A percentile compares a stretch with the other conserved stretches of the same genome.
These are phyloP conservation scores for Poa pratensis DNA, from an alignment of 176 grass and related monocot species.

Conservation along the genomic window DNA sequence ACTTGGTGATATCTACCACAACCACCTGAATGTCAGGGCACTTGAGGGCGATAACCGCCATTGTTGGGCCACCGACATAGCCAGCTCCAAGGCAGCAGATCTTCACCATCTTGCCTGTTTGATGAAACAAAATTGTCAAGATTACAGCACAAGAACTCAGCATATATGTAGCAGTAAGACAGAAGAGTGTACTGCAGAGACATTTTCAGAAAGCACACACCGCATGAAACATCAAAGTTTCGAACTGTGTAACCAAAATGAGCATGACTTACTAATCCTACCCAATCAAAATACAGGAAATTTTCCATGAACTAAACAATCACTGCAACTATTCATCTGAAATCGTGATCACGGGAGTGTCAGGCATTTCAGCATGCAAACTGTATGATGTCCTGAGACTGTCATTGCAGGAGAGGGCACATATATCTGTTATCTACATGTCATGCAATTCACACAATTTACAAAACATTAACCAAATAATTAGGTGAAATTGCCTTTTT, in stretches of 20 bases:
- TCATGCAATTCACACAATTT: not conserved
- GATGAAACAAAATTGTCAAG: not conserved
- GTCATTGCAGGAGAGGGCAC: not conserved
- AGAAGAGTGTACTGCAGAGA: not conserved
- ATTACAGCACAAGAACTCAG: not conserved
- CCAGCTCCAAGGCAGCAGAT: constrained; percentile 79
- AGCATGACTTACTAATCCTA: not conserved
- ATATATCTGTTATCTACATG: not conserved
- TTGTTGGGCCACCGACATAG: constrained; percentile 79
- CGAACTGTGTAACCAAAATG: not conserved
- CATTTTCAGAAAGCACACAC: not conserved
- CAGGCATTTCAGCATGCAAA: not conserved
- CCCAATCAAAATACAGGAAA: not conserved
- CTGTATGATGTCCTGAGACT: not conserved
- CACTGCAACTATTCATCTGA: not conserved
- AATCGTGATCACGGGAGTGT: not conserved
- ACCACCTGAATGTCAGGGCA: constrained; percentile 66
- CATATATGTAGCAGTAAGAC: not conserved
- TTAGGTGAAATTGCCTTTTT: not conserved
- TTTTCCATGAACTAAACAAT: not conserved
- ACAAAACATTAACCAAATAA: not conserved
- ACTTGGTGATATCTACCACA: constrained; percentile 58
- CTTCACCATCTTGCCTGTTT: constrained; percentile 61
- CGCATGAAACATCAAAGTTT: not conserved
- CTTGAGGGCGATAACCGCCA: constrained; percentile 73